Percentiles rank a stretch among this genome's conserved stretches.
Evolutionary conservation across 2,329 filamentous ascomycete species (phyloP).

Genomic region (Sarocladium oryzae): DNA sequence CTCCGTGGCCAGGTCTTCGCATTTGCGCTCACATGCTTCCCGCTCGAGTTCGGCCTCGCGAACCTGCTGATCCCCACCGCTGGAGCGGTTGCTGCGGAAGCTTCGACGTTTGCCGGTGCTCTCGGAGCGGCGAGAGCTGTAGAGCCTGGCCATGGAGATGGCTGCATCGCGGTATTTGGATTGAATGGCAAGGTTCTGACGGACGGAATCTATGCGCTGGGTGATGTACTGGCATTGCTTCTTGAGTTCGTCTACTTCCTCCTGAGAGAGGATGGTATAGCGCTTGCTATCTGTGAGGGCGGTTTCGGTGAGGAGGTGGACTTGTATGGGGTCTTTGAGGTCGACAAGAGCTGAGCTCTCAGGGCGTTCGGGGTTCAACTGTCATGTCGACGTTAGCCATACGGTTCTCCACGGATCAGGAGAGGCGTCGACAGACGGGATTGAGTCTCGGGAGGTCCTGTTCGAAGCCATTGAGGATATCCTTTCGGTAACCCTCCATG

Average conservation of each 20-base stretch:
- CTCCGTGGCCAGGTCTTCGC: slow-evolving; percentile 77
- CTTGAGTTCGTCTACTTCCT: slow-evolving; percentile 88
- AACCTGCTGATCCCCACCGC: slow-evolving; percentile 42
- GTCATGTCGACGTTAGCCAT: slow-evolving; percentile 1
- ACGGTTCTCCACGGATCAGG: not conserved
- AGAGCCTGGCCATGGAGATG: slow-evolving; percentile 75
- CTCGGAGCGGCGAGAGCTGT: slow-evolving; percentile 50
- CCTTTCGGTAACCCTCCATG: slow-evolving; percentile 52
- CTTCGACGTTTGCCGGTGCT: slow-evolving; percentile 38
- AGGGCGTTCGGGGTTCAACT: slow-evolving; percentile 46
- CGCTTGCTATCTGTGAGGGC: slow-evolving; percentile 81
- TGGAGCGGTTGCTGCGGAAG: slow-evolving; percentile 44
- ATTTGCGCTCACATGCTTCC: slow-evolving; percentile 67
- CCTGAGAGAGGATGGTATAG: slow-evolving; percentile 80
- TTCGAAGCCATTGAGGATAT: slow-evolving; percentile 47
- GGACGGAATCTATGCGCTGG: slow-evolving; percentile 73
- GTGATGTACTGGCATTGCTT: slow-evolving; percentile 70
- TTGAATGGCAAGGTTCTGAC: slow-evolving; percentile 80
- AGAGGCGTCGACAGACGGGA: slow-evolving; percentile 38
- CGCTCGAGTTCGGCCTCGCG: slow-evolving; percentile 68
- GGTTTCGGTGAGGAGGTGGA: slow-evolving; percentile 90
- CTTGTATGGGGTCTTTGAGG: slow-evolving; percentile 67
- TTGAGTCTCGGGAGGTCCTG: slow-evolving; percentile 49
- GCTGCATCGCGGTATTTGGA: slow-evolving; percentile 93
- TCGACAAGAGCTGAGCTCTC: slow-evolving; percentile 54